Evolutionary conservation across 345 rosid genomes (phyloP), one percentile per base, ranked within the genome.

Genomic region (Mangifera indica): DNA sequence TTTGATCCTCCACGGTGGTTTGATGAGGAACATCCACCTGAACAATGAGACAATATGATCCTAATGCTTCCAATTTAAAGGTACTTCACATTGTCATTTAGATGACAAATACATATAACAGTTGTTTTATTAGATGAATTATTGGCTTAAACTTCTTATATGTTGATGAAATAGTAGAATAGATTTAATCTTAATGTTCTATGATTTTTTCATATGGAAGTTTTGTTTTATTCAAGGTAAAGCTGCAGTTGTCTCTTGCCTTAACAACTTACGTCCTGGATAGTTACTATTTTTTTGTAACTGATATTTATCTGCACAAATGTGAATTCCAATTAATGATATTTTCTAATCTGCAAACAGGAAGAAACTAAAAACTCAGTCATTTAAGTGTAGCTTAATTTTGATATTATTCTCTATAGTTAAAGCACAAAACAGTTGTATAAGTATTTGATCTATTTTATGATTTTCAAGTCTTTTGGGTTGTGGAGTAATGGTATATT

Each of bases 1-100:
- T 93, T 82, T 59, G 96, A 91, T 84, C 94, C 96, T 86, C 96
- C 96, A 0, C 79, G 97, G 72, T 91, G 97, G 97, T 88, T 93
- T 73, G 87, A 83, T 63, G 96, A 93, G 84, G 72, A 74, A 75
- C 71, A 74, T 22, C 87, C 84, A 11, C 69, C 67, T 64, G 78
- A 81, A 66, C 85, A 75, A 67, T 79, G 84, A 88, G 10, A 32
- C 22, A 22, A 29, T 71, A 12, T 14, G 9, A 37, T 67, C 55
- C 37, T 3, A 21, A 24, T 13, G 15, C 22, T 60, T 32, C 57
- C 56, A 20, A 60, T 14, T 4, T 46, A 26, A 29, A 21, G 67
- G 74, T 61, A 49, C 21, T 51, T 49, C 14, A 32, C 21, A 3
- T 32, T 8, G 24, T 71, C 15, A 3, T 34, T 3, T 46, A 4